Conservation (phyloP, 352 stramenopile genomes). For the Phytophthora constricta region DNA sequence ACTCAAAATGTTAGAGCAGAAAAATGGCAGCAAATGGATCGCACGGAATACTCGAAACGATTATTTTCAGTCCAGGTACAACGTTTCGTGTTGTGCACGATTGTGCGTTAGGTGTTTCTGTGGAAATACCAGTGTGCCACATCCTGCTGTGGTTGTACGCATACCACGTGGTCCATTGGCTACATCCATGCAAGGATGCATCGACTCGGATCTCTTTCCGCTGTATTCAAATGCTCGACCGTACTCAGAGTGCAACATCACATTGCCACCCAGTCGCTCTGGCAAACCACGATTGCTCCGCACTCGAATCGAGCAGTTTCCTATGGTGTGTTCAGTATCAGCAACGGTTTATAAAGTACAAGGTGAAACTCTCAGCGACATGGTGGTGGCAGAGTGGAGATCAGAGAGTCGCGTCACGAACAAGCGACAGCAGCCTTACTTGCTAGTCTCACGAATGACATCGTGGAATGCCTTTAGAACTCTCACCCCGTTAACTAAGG, state of each 20-base stretch:
- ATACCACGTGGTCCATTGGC: background rate
- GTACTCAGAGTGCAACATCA: background rate
- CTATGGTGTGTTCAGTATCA: background rate
- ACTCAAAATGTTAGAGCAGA: slow-evolving; percentile 13
- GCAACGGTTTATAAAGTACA: background rate
- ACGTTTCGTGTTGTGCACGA: slow-evolving; percentile 6
- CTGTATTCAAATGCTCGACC: background rate
- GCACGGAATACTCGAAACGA: background rate
- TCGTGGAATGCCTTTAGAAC: background rate
- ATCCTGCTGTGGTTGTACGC: background rate
- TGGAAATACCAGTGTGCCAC: slow-evolving; percentile 8
- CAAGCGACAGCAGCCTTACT: background rate
- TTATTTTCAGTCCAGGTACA: slow-evolving; percentile 2
- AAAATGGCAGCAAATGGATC: slow-evolving; percentile 10
- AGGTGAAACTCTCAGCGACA: background rate
- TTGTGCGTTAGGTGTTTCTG: background rate
- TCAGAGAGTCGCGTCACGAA: background rate
- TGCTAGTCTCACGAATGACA: background rate
- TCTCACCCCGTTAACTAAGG: background rate
- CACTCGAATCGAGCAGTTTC: background rate
- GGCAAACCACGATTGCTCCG: background rate
- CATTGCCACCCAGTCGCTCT: background rate
- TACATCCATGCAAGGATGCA: background rate
- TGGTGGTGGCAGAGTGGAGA: background rate
- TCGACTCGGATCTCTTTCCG: slow-evolving; percentile 4